Conservation (phyloP, 495 filamentous ascomycete genomes). For the Neurospora tetrasperma region DNA sequence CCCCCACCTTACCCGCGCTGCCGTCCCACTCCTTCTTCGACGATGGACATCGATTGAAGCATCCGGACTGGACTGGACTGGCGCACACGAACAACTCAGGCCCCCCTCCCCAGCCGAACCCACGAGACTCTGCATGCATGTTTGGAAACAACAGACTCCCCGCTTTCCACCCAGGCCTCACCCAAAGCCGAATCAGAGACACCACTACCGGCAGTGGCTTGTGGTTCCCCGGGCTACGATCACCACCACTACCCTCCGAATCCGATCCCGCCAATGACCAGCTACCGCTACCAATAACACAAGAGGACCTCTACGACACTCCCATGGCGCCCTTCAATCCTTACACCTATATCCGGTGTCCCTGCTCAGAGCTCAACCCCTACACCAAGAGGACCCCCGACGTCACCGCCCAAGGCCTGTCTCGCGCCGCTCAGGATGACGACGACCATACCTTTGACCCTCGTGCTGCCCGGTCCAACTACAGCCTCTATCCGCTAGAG, state of each 20-base stretch:
- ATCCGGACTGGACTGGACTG: not conserved
- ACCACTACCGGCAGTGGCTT: not conserved
- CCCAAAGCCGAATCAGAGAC: not conserved
- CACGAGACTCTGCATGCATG: not conserved
- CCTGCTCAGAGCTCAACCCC: conserved; percentile 54
- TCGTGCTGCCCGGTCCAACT: conserved; percentile 69
- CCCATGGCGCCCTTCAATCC: conserved; percentile 69
- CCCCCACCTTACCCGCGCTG: not conserved
- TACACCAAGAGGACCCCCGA: not conserved
- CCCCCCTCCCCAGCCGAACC: not conserved
- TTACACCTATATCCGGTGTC: conserved; percentile 87
- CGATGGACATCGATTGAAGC: not conserved
- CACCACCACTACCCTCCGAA: not conserved
- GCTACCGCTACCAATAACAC: not conserved
- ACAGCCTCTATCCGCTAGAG: conserved; percentile 86
- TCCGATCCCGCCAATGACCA: not conserved
- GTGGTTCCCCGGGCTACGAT: not conserved
- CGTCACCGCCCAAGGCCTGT: not conserved
- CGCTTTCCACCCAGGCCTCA: not conserved
- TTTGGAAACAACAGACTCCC: not conserved
- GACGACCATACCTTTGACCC: conserved; percentile 82
- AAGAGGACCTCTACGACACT: not conserved
- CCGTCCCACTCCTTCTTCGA: not conserved
- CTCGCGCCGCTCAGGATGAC: conserved; percentile 45
- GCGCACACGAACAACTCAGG: not conserved